These are phyloP conservation scores for Arabidopsis hybrid DNA, from an alignment of 441 rosid species.

Conservation along the genomic window DNA sequence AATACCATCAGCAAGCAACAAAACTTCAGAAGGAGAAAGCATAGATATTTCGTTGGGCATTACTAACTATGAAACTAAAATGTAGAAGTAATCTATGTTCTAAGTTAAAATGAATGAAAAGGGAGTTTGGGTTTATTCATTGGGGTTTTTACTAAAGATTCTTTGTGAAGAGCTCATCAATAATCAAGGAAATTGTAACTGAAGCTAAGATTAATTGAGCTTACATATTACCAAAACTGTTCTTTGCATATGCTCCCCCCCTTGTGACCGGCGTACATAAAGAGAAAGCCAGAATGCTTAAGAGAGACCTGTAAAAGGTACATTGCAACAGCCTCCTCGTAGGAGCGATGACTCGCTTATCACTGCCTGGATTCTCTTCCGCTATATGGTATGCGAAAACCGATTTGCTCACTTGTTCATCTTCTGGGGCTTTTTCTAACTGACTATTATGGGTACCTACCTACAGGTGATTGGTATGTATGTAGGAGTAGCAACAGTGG, in stretches of 20 bases:
- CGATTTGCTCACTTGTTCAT: not conserved
- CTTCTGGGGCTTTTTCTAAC: not conserved
- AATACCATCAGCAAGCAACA: slow-evolving; percentile 22
- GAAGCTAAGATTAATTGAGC: slow-evolving; percentile 29
- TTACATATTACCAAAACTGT: slow-evolving; percentile 96
- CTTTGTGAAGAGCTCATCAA: slow-evolving; percentile 6
- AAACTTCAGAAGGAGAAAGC: slow-evolving; percentile 13
- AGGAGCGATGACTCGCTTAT: slow-evolving; percentile 89
- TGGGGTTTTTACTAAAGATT: slow-evolving; percentile 8
- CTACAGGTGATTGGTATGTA: slow-evolving; percentile 85
- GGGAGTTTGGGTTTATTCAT: not conserved
- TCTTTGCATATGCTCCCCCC: slow-evolving; percentile 99
- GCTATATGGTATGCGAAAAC: slow-evolving; percentile 70
- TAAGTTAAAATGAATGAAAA: slow-evolving; percentile 25
- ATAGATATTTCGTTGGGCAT: slow-evolving; percentile 1
- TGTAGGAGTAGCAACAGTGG: slow-evolving; percentile 92
- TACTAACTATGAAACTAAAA: slow-evolving; percentile 17
- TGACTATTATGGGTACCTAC: not conserved
- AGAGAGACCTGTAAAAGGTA: slow-evolving; percentile 74
- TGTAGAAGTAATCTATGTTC: not conserved
- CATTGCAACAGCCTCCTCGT: slow-evolving; percentile 62
- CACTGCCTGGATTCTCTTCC: slow-evolving; percentile 88
- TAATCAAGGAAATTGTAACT: slow-evolving; percentile 9
- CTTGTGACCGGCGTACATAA: slow-evolving; percentile 89
- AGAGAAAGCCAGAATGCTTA: slow-evolving; percentile 97